Evolutionary conservation across 139 green algal genomes (phyloP), one percentile per base, ranked within the genome.

Genomic region (Chlorella sp.): DNA sequence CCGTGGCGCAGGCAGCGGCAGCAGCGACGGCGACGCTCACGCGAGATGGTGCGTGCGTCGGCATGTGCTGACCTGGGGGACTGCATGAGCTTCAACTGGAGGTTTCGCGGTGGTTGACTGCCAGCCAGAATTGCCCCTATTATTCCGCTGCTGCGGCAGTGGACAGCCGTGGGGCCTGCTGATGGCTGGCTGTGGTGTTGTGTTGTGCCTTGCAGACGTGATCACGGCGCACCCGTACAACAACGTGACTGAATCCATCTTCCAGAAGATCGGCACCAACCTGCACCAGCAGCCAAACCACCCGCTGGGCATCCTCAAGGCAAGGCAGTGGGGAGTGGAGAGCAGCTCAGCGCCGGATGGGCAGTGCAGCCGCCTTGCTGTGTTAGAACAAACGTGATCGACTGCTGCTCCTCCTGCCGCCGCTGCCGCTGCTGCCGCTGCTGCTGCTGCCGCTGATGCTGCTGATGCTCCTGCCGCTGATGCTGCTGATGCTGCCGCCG

Each of bases 191-290:
- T n/a, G n/a, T n/a, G n/a, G n/a, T n/a, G n/a, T n/a, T 17, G 76
- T 32, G 16, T 9, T 36, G 43, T 30, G n/a, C 40, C 40, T 40
- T 48, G 46, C 78, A 90, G 91, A 96, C 19, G 91, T 98, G 13
- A 92, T 98, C 60, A 98, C 92, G 1, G 70, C 73, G 46, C 88
- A 98, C 60, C 93, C 96, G 2, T 82, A 85, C 65, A 99, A 99
- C 94, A 99, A 99, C 82, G 92, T 99, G 11, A 94, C 94, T 5
- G 97, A 99, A 32, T 92, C 95, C 73, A 99, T 99, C 72, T 99
- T 96, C 88, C 80, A 93, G 28, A 98, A 98, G 85, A 96, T 99
- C 48, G 97, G 97, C 36, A 84, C 87, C 51, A 95, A 98, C 90
- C 88, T 99, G 70, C 97, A 99, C 89, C 86, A 92, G 76, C 91